Evolutionary conservation across 2,329 filamentous ascomycete species (phyloP).

Genomic region (Xylariaceae sp.): DNA sequence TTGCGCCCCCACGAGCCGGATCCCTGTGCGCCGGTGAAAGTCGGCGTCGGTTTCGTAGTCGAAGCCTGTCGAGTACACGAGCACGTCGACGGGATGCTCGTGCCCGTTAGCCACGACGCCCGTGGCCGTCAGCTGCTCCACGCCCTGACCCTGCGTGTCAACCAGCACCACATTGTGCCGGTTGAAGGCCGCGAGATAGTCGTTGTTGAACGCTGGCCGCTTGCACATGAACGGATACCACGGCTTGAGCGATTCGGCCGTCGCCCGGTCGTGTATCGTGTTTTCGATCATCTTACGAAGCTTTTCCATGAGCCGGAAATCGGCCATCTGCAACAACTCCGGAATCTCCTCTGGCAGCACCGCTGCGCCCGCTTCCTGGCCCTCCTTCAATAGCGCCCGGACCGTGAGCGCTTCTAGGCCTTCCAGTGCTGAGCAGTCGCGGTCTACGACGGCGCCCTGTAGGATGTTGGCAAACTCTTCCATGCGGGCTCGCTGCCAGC

Average conservation of each 20-base stretch:
- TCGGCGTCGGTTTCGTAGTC: not conserved
- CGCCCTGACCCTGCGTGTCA: slow-evolving; percentile 2
- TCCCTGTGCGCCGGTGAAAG: not conserved
- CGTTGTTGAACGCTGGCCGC: slow-evolving; percentile 3
- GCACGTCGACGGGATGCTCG: not conserved
- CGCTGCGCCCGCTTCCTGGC: not conserved
- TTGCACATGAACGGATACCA: slow-evolving; percentile 14
- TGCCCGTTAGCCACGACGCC: not conserved
- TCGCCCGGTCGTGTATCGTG: not conserved
- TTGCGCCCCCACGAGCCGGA: not conserved
- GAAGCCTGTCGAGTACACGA: slow-evolving; percentile 5
- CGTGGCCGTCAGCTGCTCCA: not conserved
- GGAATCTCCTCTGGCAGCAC: not conserved
- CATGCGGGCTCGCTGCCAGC: not conserved
- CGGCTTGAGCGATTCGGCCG: slow-evolving; percentile 5
- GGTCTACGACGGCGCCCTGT: not conserved
- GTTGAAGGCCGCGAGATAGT: slow-evolving; percentile 1
- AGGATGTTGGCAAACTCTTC: not conserved
- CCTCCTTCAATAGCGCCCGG: not conserved
- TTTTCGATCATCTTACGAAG: not conserved
- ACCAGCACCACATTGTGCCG: not conserved
- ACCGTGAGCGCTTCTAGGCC: not conserved
- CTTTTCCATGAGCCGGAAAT: not conserved
- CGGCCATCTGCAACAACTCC: not conserved
- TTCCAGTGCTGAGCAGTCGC: not conserved